Evolutionary conservation across 805 yeast species (phyloP).

Genomic region (Sugiyamaella marilandica): DNA sequence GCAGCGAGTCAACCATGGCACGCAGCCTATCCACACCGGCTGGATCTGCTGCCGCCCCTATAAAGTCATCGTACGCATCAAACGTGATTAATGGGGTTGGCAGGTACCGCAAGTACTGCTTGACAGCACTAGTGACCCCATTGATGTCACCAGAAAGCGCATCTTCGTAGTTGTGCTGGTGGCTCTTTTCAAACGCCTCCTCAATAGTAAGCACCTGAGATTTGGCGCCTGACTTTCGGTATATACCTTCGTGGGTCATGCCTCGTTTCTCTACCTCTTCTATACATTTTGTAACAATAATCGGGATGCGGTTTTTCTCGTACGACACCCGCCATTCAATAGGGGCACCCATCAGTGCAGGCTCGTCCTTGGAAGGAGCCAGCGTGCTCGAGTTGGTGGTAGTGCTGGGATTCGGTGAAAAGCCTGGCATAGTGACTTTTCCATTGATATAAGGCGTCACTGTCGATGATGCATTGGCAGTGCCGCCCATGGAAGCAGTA

Average conservation of each 20-base stretch:
- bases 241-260: conserved; percentile 76
- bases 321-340: conserved; percentile 56
- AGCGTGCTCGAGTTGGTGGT: not conserved
- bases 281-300: conserved; percentile 65
- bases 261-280: conserved; percentile 76
- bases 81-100: conserved; percentile 82
- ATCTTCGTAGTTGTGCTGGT: conserved; percentile 34
- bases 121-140: conserved; percentile 81
- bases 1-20: conserved; percentile 48
- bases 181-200: conserved; percentile 34
- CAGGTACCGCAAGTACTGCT: conserved; percentile 77
- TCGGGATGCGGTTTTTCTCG: conserved; percentile 65
- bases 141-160: conserved; percentile 62
- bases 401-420: conserved; percentile 14
- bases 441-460: not conserved
- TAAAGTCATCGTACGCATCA: conserved; percentile 60
- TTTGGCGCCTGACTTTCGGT: conserved; percentile 82
- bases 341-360: conserved; percentile 45
- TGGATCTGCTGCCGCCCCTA: conserved; percentile 43
- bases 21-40: conserved; percentile 38
- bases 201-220: conserved; percentile 53
- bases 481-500: not conserved
- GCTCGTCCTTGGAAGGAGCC: not conserved
- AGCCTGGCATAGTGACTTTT: not conserved
- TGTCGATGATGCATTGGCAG: not conserved